phyloP scores from a whole-genome alignment of 495 filamentous ascomycete genomes.

The Endocarpon pusillum region DNA sequence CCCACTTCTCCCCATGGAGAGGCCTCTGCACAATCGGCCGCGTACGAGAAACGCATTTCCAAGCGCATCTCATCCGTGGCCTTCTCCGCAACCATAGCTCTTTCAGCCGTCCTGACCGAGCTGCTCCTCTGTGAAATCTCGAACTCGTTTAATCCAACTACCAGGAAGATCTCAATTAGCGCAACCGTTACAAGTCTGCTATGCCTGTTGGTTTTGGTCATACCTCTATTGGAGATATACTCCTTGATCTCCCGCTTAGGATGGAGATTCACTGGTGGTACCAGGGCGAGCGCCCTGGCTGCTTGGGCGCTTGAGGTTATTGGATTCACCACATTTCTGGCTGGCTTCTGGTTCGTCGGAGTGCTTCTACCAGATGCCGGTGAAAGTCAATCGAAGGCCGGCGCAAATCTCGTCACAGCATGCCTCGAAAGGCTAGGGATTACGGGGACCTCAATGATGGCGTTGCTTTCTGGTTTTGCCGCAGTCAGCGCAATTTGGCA shows the following conservation, averaged over 20 bases:
- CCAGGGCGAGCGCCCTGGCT: slow-evolving; percentile 26
- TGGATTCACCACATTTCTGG: slow-evolving; percentile 44
- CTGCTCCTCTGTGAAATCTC: slow-evolving; percentile 65
- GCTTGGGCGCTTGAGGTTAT: slow-evolving; percentile 41
- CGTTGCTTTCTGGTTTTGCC: slow-evolving; percentile 64
- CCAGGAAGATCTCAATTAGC: slow-evolving; percentile 41
- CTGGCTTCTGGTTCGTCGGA: slow-evolving; percentile 58
- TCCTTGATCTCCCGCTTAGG: slow-evolving; percentile 42
- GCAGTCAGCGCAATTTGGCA: slow-evolving; percentile 69
- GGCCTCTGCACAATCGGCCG: slow-evolving; percentile 9
- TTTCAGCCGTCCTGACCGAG: slow-evolving; percentile 56
- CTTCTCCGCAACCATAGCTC: slow-evolving; percentile 54
- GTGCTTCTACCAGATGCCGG: slow-evolving; percentile 33
- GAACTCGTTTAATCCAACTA: slow-evolving; percentile 44
- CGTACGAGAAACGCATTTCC: slow-evolving; percentile 5
- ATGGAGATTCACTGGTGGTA: slow-evolving; percentile 34
- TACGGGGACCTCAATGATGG: slow-evolving; percentile 70
- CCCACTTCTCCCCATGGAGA: neutral
- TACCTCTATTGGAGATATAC: slow-evolving; percentile 55
- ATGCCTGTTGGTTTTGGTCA: slow-evolving; percentile 45
- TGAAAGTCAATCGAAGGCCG: slow-evolving; percentile 12
- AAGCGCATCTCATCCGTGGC: slow-evolving; percentile 39
- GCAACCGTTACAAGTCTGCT: slow-evolving; percentile 48
- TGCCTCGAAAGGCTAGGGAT: slow-evolving; percentile 65
- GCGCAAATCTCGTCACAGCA: slow-evolving; percentile 43